Conservation (phyloP, 2,329 filamentous ascomycete species). For the Talaromyces sp. region DNA sequence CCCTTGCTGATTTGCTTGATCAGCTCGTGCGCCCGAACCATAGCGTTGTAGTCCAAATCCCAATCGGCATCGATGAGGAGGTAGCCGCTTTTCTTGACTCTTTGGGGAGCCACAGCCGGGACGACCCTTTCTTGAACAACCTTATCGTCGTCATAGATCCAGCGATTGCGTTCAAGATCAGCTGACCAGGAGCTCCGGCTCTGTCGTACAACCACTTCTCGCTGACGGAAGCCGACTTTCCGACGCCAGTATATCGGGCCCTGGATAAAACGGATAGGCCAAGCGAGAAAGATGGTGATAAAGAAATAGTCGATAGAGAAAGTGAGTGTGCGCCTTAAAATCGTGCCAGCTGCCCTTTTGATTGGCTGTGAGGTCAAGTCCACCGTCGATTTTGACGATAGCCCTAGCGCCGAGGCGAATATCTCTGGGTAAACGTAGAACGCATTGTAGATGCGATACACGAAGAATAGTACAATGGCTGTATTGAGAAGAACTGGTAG, state of each 20-base stretch:
- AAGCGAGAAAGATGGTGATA: conserved; percentile 66
- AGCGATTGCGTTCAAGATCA: conserved; percentile 51
- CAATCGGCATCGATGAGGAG: conserved; percentile 80
- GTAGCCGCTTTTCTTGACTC: conserved; percentile 80
- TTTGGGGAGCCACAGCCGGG: conserved; percentile 66
- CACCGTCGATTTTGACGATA: conserved; percentile 66
- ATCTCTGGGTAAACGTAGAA: conserved; percentile 71
- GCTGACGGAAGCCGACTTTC: conserved; percentile 70
- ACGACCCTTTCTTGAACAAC: conserved; percentile 58
- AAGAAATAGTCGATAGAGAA: conserved; percentile 75
- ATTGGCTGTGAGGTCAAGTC: conserved; percentile 58
- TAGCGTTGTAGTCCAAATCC: conserved; percentile 81
- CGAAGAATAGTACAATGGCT: conserved; percentile 62
- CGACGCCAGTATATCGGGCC: conserved; percentile 73
- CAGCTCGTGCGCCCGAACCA: conserved; percentile 70
- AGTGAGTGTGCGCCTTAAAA: conserved; percentile 60
- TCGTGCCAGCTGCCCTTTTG: conserved; percentile 55
- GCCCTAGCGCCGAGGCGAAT: conserved; percentile 62
- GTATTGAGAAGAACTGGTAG: conserved; percentile 77
- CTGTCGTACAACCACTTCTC: conserved; percentile 77
- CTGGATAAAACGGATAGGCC: conserved; percentile 69
- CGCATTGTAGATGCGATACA: conserved; percentile 67
- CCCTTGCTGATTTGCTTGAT: conserved; percentile 52
- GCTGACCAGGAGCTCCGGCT: conserved; percentile 69
- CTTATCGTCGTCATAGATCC: conserved; percentile 53